A percentile compares a stretch with the other conserved stretches of the same genome.
Evolutionary conservation across 225 moss, liverwort and hornwort genomes (phyloP).

Genomic region (Lunularia cruciata): DNA sequence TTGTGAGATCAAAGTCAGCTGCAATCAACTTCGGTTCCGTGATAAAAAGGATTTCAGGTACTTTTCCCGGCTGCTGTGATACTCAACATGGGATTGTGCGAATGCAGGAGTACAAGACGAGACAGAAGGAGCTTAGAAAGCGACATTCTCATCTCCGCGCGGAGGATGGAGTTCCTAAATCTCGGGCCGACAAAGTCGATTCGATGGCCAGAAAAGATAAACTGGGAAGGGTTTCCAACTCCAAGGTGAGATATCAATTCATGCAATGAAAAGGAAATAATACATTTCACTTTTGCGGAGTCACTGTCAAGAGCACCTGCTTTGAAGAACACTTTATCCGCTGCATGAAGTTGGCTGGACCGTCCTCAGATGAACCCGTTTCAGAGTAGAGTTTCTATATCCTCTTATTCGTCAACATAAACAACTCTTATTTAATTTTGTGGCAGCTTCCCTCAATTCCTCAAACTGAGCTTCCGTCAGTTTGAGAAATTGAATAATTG

Average conservation of each 20-base stretch:
- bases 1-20: too few species aligned
- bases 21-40: too few species aligned
- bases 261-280: background rate
- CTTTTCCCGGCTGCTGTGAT: too few species aligned
- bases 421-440: background rate
- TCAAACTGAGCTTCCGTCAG: too few species aligned
- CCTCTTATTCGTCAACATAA: too few species aligned
- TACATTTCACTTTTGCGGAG: background rate
- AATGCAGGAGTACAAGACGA: background rate
- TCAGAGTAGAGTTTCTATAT: too few species aligned
- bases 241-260: slow-evolving; percentile 1
- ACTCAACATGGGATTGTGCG: background rate
- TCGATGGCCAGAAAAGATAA: background rate
- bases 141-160: too few species aligned
- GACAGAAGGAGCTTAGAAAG: background rate
- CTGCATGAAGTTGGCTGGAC: background rate
- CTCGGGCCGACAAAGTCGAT: background rate
- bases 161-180: background rate
- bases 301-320: background rate
- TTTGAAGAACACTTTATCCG: background rate
- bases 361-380: too few species aligned
- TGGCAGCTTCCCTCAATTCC: background rate
- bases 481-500: too few species aligned
- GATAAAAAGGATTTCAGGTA: too few species aligned
- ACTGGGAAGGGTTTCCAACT: background rate